Base-by-base conservation (phyloP, 208 protist genomes). In the Trypanosoma congolense region DNA sequence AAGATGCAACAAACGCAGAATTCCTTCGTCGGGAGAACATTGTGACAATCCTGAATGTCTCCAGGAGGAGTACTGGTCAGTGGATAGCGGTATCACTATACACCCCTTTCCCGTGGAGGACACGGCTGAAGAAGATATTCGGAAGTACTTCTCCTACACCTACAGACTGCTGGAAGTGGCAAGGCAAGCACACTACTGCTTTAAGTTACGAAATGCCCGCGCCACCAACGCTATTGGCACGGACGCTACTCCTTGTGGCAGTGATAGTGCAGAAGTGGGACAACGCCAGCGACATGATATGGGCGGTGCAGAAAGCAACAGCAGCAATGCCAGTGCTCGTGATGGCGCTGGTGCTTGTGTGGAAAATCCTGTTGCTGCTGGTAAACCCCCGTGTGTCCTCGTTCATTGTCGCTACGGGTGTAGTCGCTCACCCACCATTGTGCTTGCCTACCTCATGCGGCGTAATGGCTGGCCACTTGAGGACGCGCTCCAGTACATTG, bases 1-100 rank as follows among this genome's bases (percentile, higher is more conserved):
- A 69, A 29, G 83, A 94, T 48, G 87, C 87, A 6, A 74, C 81
- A 36, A 73, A 94, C 49, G 74, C 71, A 1, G 68, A 36, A n/a
- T 92, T 94, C 55, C 48, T 94, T 9, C 52, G 46, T 14, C 49
- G 56, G 9, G 65, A 91, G 58, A 47, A 87, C 44, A 85, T 94
- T 29, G 60, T 53, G 21, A 80, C 69, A 36, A 89, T 94, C 61
- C 71, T 94, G 47, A 94, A 94, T 59, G 73, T 94, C 6, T 94
- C 83, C 72, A 65, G 30, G 87, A 91, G 66, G 74, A 90, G 69
- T 94, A 94, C 61, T 92, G 82, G 79, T 87, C 80, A 16, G 80
- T 81, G 0, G 74, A 88, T 44, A 65, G 68, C 26, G 30, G 54
- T 28, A 69, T 87, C 24, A 57, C 75, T 16, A 79, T 92, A 40